Percentiles rank a stretch among this genome's conserved stretches.
These are phyloP conservation scores for Acanthamoeba triangularis DNA, from an alignment of 208 protist genomes.

Conservation along the genomic window DNA sequence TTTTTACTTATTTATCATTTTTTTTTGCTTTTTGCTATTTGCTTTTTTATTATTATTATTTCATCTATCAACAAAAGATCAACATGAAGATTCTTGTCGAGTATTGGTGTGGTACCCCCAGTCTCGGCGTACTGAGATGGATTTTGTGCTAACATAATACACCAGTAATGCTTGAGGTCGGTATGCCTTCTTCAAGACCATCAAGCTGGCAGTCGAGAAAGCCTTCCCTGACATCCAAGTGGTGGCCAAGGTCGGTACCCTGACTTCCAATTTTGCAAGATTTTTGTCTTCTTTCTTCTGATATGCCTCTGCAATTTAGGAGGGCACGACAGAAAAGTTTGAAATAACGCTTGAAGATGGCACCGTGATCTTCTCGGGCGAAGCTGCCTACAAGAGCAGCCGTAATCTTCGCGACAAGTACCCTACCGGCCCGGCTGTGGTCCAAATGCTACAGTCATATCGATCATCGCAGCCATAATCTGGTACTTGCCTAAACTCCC, in stretches of 20 bases:
- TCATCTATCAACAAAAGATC: not conserved
- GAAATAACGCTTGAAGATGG: conserved; percentile 71
- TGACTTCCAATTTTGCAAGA: not conserved
- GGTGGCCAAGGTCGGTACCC: not conserved
- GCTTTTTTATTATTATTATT: not conserved
- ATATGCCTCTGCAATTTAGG: not conserved
- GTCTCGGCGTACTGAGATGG: no score
- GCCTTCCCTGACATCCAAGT: conserved; percentile 42
- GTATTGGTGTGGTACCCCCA: not conserved
- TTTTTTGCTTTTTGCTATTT: no score
- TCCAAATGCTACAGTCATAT: not conserved
- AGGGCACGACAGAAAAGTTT: not conserved
- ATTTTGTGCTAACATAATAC: not conserved
- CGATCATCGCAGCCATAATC: not conserved
- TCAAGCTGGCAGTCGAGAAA: conserved; percentile 37
- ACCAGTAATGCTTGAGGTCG: conserved; percentile 57
- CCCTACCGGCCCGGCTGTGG: not conserved
- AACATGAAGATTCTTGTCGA: not conserved
- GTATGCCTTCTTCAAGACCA: conserved; percentile 18
- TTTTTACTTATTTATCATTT: no score
- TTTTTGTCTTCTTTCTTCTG: not conserved
- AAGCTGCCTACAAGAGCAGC: not conserved
- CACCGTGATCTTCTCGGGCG: conserved; percentile 39
- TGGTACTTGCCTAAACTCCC: not conserved
- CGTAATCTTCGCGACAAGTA: conserved; percentile 49